phyloP scores from a whole-genome alignment of 2,329 filamentous ascomycete species.

The Hypoxylon sp. region DNA sequence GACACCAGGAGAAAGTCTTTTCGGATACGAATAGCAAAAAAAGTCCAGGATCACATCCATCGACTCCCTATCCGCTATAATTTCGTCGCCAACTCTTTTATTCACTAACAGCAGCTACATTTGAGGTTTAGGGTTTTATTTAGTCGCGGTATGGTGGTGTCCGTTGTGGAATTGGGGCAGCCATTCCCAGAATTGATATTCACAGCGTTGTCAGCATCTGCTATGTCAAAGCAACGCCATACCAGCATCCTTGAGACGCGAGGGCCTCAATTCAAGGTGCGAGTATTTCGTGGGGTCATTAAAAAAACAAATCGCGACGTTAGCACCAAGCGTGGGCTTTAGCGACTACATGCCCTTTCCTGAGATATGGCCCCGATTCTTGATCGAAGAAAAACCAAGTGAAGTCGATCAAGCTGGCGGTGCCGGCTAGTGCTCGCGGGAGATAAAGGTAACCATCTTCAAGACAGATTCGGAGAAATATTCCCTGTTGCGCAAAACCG shows the following conservation, averaged over 20 bases:
- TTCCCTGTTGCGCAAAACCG: no score
- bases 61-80: background rate
- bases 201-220: background rate
- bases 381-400: no score
- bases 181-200: background rate
- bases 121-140: background rate
- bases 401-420: no score
- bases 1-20: background rate
- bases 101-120: background rate
- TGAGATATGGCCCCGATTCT: no score
- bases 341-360: no score
- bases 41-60: background rate
- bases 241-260: background rate
- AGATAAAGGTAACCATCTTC: no score
- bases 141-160: background rate
- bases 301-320: no score
- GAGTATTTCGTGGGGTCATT: no score
- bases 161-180: background rate
- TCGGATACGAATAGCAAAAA: background rate
- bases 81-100: background rate
- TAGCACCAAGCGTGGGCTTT: no score
- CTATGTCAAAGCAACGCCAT: background rate
- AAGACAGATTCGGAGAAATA: no score
- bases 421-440: no score
- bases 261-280: no score